A percentile compares a stretch with the other conserved stretches of the same genome.
Evolutionary conservation across 129 eudicot species (phyloP).

Genomic region (Erigeron canadensis): DNA sequence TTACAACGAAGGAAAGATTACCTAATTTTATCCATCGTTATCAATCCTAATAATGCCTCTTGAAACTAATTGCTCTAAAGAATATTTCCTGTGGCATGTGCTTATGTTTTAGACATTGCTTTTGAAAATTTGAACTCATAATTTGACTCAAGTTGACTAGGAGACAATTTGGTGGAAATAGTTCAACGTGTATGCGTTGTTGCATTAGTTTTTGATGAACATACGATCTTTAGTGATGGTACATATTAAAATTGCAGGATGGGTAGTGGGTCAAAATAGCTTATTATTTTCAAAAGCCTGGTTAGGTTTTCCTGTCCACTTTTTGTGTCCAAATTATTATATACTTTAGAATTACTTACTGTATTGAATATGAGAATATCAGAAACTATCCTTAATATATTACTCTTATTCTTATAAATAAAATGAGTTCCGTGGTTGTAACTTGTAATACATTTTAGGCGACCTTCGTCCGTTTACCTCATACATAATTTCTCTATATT

Average conservation of each 20-base stretch:
- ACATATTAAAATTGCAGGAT: background rate
- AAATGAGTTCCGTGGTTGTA: background rate
- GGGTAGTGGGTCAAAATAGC: background rate
- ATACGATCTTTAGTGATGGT: background rate
- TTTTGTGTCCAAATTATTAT: background rate
- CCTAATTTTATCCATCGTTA: background rate
- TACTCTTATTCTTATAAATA: background rate
- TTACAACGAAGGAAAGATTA: background rate
- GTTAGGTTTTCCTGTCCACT: background rate
- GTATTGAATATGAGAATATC: background rate
- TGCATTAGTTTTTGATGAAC: background rate
- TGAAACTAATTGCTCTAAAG: background rate
- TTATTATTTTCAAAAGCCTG: background rate
- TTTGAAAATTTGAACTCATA: too few species aligned
- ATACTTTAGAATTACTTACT: background rate
- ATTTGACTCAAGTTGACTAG: background rate
- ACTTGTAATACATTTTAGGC: background rate
- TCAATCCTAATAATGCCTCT: constrained; percentile 3
- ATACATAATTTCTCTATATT: background rate
- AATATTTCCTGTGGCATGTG: background rate
- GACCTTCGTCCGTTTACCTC: background rate
- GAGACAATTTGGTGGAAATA: background rate
- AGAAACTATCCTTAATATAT: background rate
- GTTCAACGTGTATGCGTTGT: background rate
- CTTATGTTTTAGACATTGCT: background rate